Conservation (phyloP, 2,329 filamentous ascomycete genomes). For the Paracoccidioides lutzii region DNA sequence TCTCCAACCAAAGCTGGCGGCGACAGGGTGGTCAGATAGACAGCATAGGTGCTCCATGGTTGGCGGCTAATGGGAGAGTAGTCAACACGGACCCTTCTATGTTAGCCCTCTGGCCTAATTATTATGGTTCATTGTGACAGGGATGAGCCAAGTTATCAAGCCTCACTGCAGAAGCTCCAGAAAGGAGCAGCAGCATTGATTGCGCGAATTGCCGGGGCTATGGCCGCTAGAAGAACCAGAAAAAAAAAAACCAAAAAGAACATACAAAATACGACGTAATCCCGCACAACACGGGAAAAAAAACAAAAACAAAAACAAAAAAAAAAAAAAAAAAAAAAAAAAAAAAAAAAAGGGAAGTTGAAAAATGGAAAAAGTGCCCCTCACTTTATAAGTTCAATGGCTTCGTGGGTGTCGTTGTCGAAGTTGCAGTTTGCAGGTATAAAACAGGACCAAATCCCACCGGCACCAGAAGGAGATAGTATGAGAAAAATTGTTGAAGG, state of each 20-base stretch:
- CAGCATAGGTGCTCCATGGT: conserved; percentile 83
- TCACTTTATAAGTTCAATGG: neutral
- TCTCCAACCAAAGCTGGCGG: conserved; percentile 75
- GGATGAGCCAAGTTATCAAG: conserved; percentile 2
- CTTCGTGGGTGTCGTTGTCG: neutral
- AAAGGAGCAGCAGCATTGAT: neutral
- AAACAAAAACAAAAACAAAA: neutral
- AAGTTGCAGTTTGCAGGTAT: neutral
- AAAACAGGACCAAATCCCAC: neutral
- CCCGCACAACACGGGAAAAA: neutral
- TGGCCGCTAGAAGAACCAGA: conserved; percentile 11
- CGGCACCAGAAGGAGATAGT: too few species aligned
- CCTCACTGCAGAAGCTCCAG: neutral
- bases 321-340: neutral
- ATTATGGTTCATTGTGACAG: conserved; percentile 4
- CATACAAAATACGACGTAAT: neutral
- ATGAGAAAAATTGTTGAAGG: neutral
- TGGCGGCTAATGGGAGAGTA: conserved; percentile 51
- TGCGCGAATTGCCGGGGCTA: conserved; percentile 7
- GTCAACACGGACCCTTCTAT: conserved; percentile 12
- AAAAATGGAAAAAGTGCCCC: conserved; percentile 3
- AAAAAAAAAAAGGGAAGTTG: conserved; percentile 3
- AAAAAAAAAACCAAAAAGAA: conserved; percentile 9
- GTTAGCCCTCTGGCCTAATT: conserved; percentile 16
- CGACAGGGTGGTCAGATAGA: conserved; percentile 84